Evolutionary conservation across 2,329 filamentous ascomycete genomes (phyloP), one percentile per base, ranked within the genome.

Genomic region (Lachnellula cervina): DNA sequence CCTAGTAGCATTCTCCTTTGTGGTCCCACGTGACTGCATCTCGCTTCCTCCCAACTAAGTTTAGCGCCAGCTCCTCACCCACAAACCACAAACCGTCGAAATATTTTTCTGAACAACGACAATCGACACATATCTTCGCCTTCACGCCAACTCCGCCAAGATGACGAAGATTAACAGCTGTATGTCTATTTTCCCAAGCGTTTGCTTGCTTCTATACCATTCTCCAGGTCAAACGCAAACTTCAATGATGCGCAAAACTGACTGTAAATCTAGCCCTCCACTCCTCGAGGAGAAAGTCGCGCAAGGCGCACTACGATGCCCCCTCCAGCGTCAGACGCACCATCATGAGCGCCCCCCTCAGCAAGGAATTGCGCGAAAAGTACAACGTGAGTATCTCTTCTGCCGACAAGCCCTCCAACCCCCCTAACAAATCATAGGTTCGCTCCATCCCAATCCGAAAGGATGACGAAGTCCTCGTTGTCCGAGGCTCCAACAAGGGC

Each of bases 281-380:
- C 77, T 90, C 89, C 78, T 96, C 91, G 74, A 87, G 93, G 80
- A 88, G 93, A 82, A 99, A 99, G 90, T 94, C 90, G 80, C 90
- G 94, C 80, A 96, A 96, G 84, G 89, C 90, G 76, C 93, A 99
- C 85, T 99, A 96, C 86, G 81, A 83, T 76, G 94, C 94, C 68
- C 91, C 92, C 69, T 97, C 92, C 76, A 91, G 88, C 81, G 84
- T 90, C 75, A 92, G 94, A 79, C 90, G 94, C 76, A 83, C 87
- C 71, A 96, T 96, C 82, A 97, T 99, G 92, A 93, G 88, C 81
- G 92, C 94, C 69, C 89, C 90, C 71, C 84, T 97, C 69, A 89
- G 83, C 82, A 96, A 96, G 84, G 94, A 99, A 82, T 86, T 99
- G 75, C 88, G 91, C 75, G 92, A 96, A 80, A 94, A 99, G 87